Conservation (phyloP, 495 filamentous ascomycete genomes). For the Xylaria bambusicola region DNA sequence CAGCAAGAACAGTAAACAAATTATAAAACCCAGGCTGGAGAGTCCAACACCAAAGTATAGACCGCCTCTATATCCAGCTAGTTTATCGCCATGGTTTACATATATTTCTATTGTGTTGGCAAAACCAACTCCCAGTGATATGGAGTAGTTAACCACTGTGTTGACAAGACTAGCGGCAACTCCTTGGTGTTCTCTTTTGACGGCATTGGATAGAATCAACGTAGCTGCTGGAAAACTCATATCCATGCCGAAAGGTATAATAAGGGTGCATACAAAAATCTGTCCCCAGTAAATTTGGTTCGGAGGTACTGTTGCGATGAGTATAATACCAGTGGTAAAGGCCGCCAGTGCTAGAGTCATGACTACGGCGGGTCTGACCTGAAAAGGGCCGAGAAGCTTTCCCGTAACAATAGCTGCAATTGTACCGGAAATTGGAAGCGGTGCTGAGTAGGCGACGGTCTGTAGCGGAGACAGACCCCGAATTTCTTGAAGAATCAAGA, state of each 20-base stretch:
- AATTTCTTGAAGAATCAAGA: conserved; percentile 52
- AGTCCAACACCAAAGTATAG: conserved; percentile 62
- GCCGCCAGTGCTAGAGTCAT: conserved; percentile 54
- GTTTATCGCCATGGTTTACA: conserved; percentile 27
- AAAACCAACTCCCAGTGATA: conserved; percentile 49
- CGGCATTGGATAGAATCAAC: conserved; percentile 59
- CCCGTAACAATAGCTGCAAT: conserved; percentile 49
- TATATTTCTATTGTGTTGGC: conserved; percentile 45
- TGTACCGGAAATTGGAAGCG: conserved; percentile 44
- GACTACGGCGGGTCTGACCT: conserved; percentile 40
- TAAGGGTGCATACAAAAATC: conserved; percentile 55
- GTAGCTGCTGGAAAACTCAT: conserved; percentile 44
- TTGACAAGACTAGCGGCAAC: conserved; percentile 48
- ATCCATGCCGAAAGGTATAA: conserved; percentile 63
- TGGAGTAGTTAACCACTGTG: conserved; percentile 47
- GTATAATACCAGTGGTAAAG: conserved; percentile 47
- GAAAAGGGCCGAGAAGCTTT: conserved; percentile 37
- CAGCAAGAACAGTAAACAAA: conserved; percentile 9
- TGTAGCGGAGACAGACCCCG: conserved; percentile 47
- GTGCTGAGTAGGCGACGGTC: conserved; percentile 45
- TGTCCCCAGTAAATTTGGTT: conserved; percentile 62
- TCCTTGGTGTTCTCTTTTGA: conserved; percentile 63
- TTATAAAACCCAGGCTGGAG: conserved; percentile 44
- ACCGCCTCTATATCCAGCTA: conserved; percentile 59
- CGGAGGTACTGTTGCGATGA: conserved; percentile 51